phyloP scores from a whole-genome alignment of 2,329 filamentous ascomycete species.

The Aureobasidium sp. region DNA sequence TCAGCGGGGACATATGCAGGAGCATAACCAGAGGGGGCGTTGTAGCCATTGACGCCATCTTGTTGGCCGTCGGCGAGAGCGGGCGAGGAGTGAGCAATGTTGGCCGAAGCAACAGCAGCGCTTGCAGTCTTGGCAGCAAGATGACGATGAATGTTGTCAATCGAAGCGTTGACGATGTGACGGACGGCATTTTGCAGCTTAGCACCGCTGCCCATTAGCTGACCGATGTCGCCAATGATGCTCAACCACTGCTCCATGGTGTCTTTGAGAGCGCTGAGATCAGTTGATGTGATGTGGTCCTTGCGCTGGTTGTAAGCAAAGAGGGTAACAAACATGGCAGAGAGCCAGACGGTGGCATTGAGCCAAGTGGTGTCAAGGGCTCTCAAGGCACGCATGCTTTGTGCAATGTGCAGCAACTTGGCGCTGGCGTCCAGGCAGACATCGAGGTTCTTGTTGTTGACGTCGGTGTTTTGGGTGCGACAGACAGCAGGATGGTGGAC shows the following conservation, averaged over 20 bases:
- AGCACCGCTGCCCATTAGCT: slow-evolving; percentile 53
- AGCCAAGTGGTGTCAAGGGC: slow-evolving; percentile 75
- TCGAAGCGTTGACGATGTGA: slow-evolving; percentile 42
- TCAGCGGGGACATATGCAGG: slow-evolving; percentile 12
- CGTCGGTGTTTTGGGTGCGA: slow-evolving; percentile 48
- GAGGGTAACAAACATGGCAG: slow-evolving; percentile 65
- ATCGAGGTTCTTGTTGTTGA: slow-evolving; percentile 48
- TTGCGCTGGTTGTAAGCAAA: slow-evolving; percentile 63
- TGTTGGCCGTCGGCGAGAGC: background rate
- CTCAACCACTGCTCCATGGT: slow-evolving; percentile 66
- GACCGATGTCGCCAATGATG: slow-evolving; percentile 60
- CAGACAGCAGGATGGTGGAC: slow-evolving; percentile 49
- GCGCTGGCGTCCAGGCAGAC: slow-evolving; percentile 60
- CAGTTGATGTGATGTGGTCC: slow-evolving; percentile 50
- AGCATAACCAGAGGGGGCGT: slow-evolving; percentile 18
- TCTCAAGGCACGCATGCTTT: slow-evolving; percentile 55
- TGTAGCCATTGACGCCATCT: slow-evolving; percentile 12
- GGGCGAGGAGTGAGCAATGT: slow-evolving; percentile 15
- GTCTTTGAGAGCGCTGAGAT: slow-evolving; percentile 53
- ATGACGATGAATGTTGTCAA: slow-evolving; percentile 42
- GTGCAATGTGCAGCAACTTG: slow-evolving; percentile 56
- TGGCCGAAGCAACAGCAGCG: slow-evolving; percentile 36
- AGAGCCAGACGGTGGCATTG: slow-evolving; percentile 63
- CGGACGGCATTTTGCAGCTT: slow-evolving; percentile 44
- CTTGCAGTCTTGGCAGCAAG: slow-evolving; percentile 35